phyloP scores from a whole-genome alignment of 2,329 filamentous ascomycete genomes.

The Monosporascus sp. region DNA sequence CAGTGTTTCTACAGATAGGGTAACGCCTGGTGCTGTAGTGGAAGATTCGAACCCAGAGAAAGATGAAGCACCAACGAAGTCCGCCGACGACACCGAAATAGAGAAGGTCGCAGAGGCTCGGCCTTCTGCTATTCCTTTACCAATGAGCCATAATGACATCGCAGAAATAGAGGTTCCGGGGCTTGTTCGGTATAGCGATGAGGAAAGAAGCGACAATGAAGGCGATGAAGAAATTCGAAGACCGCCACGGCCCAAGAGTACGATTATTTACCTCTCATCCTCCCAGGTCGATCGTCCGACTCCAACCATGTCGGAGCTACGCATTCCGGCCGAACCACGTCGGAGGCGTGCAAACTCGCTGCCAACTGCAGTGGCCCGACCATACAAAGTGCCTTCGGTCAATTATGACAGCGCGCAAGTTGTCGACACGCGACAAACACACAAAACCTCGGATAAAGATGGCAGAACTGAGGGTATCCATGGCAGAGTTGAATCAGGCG shows the following conservation, averaged over 20 bases:
- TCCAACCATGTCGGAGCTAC: conserved; percentile 12
- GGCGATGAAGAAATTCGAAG: conserved; percentile 22
- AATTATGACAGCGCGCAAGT: neutral
- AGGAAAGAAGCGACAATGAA: conserved; percentile 47
- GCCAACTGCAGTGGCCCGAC: conserved; percentile 16
- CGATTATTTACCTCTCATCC: conserved; percentile 29
- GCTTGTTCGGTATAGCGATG: conserved; percentile 57
- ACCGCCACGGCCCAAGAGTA: conserved; percentile 43
- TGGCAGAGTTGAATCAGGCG: neutral
- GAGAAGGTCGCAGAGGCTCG: conserved; percentile 25
- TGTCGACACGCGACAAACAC: neutral
- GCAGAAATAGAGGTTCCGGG: conserved; percentile 78
- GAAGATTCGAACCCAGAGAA: conserved; percentile 10
- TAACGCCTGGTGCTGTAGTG: conserved; percentile 32
- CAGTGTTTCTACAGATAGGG: conserved; percentile 34
- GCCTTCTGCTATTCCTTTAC: conserved; percentile 63
- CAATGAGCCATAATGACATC: conserved; percentile 62
- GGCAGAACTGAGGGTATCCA: neutral
- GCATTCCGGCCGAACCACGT: conserved; percentile 28
- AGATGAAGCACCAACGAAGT: conserved; percentile 18
- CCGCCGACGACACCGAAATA: neutral
- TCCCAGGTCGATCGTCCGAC: conserved; percentile 26
- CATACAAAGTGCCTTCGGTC: conserved; percentile 5
- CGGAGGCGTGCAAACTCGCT: conserved; percentile 24
- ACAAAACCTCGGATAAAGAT: neutral